phyloP scores from a whole-genome alignment of 768 basidiomycete species.

The Hydnum rufescens region DNA sequence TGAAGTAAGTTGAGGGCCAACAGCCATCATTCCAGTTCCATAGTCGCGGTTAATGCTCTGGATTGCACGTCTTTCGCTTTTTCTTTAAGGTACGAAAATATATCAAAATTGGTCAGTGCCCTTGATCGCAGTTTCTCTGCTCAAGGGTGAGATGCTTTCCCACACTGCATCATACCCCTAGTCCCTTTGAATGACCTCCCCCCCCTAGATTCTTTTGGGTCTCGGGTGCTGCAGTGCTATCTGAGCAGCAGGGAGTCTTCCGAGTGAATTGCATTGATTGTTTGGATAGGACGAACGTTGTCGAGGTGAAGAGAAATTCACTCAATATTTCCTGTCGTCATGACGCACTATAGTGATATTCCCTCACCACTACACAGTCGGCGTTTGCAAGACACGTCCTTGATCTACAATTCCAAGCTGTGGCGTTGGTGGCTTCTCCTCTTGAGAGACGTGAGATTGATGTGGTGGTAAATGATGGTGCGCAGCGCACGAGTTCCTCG shows the following conservation, averaged over 20 bases:
- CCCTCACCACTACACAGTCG: constrained; percentile 41
- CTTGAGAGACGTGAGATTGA: constrained; percentile 44
- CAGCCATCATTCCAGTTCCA: constrained; percentile 7
- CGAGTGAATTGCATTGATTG: constrained; percentile 93
- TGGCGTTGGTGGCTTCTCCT: constrained; percentile 41
- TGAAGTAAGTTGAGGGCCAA: constrained; percentile 44
- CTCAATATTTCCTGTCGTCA: not conserved
- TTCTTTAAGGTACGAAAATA: constrained; percentile 60
- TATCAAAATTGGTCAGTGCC: constrained; percentile 49
- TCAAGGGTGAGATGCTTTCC: constrained; percentile 39
- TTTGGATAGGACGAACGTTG: constrained; percentile 86
- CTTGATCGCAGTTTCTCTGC: constrained; percentile 56
- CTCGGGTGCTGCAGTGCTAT: constrained; percentile 44
- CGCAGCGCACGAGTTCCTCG: too few relatives aligned
- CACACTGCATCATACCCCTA: too few relatives aligned
- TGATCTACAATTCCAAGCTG: constrained; percentile 48
- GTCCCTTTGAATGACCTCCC: not conserved
- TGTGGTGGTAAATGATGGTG: constrained; percentile 60
- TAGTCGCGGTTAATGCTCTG: not conserved
- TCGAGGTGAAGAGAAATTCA: constrained; percentile 36
- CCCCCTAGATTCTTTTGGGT: constrained; percentile 58
- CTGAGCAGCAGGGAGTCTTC: constrained; percentile 71
- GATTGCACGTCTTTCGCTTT: not conserved
- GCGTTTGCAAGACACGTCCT: constrained; percentile 79
- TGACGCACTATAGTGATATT: constrained; percentile 7